Evolutionary conservation across 768 basidiomycete genomes (phyloP).

Genomic region (Macrocybe gigantea): DNA sequence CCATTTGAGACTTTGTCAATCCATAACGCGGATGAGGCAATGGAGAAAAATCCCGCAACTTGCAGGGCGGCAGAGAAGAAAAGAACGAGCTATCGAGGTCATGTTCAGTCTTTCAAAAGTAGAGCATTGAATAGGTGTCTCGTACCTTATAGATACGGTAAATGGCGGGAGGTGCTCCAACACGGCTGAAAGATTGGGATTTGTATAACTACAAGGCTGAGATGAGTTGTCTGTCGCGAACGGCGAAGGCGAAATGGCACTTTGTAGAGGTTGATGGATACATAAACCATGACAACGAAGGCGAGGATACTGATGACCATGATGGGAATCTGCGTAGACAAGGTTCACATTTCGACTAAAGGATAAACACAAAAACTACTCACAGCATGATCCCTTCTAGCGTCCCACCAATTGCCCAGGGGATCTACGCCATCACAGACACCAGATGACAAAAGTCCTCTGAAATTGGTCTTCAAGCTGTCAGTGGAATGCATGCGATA

Average conservation of each 20-base stretch:
- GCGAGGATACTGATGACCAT: constrained; percentile 30
- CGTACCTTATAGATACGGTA: constrained; percentile 43
- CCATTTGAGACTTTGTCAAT: constrained; percentile 38
- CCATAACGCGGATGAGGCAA: constrained; percentile 44
- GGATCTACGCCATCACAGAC: constrained; percentile 35
- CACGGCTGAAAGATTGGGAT: constrained; percentile 38
- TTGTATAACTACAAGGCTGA: constrained; percentile 31
- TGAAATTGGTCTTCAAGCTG: constrained; percentile 24
- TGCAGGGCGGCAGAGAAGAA: constrained; percentile 43
- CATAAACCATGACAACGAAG: constrained; percentile 28
- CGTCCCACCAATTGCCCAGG: constrained; percentile 37
- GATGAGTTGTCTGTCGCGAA: too few species aligned
- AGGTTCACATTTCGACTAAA: neutral
- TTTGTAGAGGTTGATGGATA: constrained; percentile 38
- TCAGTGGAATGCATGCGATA: constrained; percentile 32
- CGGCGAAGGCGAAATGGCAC: constrained; percentile 16
- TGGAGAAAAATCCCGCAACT: constrained; percentile 41
- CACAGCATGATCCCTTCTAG: constrained; percentile 28
- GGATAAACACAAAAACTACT: neutral
- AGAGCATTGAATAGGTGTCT: neutral
- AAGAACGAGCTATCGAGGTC: constrained; percentile 34
- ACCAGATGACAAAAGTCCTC: constrained; percentile 25
- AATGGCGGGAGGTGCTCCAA: constrained; percentile 40
- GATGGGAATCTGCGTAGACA: constrained; percentile 29
- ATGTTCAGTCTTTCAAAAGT: neutral